Evolutionary conservation across 2,329 filamentous ascomycete genomes (phyloP).

Genomic region (Alternaria hordeiaustralica): DNA sequence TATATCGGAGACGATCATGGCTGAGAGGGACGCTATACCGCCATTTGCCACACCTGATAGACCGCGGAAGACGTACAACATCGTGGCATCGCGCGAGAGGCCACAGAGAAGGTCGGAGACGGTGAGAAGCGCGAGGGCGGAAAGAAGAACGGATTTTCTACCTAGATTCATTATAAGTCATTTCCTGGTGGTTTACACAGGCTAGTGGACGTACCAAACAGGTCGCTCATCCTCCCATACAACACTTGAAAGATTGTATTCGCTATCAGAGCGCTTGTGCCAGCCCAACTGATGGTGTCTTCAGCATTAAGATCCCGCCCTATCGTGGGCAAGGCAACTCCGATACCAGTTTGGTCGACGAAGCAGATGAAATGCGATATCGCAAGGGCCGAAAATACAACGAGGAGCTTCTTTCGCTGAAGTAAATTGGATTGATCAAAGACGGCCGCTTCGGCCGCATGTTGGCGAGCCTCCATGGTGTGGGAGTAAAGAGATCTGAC

Average conservation of each 20-base stretch:
- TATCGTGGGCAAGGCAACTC: slow-evolving; percentile 48
- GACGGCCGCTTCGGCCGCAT: slow-evolving; percentile 22
- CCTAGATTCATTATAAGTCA: slow-evolving; percentile 5
- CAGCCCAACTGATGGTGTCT: slow-evolving; percentile 64
- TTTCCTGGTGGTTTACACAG: not conserved
- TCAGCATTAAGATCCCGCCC: slow-evolving; percentile 47
- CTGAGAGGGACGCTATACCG: slow-evolving; percentile 57
- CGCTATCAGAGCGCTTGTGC: slow-evolving; percentile 61
- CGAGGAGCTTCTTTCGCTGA: slow-evolving; percentile 56
- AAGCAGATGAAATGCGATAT: slow-evolving; percentile 62
- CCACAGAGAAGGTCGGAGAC: slow-evolving; percentile 67
- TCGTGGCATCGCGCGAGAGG: slow-evolving; percentile 60
- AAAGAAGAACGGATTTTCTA: slow-evolving; percentile 55
- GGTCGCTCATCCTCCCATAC: slow-evolving; percentile 67
- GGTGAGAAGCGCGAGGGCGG: slow-evolving; percentile 59
- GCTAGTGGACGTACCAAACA: slow-evolving; percentile 54
- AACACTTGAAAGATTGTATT: slow-evolving; percentile 70
- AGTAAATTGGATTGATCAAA: slow-evolving; percentile 62
- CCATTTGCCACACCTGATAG: slow-evolving; percentile 66
- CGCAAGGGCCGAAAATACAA: slow-evolving; percentile 61
- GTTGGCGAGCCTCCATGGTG: slow-evolving; percentile 8
- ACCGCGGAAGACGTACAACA: slow-evolving; percentile 68
- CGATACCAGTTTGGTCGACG: slow-evolving; percentile 65
- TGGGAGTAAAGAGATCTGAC: not conserved
- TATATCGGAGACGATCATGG: slow-evolving; percentile 49